Base-by-base conservation (phyloP, 2,329 filamentous ascomycete genomes). In the Fusarium goolgardi region DNA sequence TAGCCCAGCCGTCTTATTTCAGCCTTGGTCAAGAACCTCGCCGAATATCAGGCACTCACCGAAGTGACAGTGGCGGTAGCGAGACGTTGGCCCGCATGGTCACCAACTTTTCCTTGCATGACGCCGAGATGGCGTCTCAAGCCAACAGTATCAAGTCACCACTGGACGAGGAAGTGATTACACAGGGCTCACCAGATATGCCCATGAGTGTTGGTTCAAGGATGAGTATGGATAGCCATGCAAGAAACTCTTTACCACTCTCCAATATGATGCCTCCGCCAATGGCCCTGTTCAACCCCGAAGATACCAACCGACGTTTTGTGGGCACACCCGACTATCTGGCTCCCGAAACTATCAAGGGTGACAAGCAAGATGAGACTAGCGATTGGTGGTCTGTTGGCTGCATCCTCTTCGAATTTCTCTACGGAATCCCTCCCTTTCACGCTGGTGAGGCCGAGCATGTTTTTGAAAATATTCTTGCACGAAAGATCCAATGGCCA, bases 381-480 rank as follows among this genome's bases (percentile, higher is more conserved):
- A 98, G 96, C 76, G 96, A 99, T 88, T 99, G 96, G 96, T 99
- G 96, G 96, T 98, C 96, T 23, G 86, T 99, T n/a, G 96, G 96
- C 1, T 99, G 96, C 78, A 98, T 99, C 72, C 83, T 98, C 79
- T 99, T 97, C 74, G 96, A 99, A 75, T 97, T 97, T 70, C 82
- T 99, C 4, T 98, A 93, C 75, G 96, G 96, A 1, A 91, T 93
- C 59, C 96, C 96, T 1, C 96, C 96, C 1, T 99, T 99, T 78
- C 94, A 98, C 77, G 96, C 93, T 2, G 84, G 86, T 21, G 94
- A 94, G 47, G 93, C 96, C 0, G 96, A 99, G 72, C 86, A 96
- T 72, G 96, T 99, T 2, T 99, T 99, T 75, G 93, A 97, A 73
- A 99, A 99, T 73, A 99, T 99, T 64, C 82, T 99, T 37, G 89